Percentiles rank a stretch among this genome's conserved stretches.
Conservation (phyloP, 352 stramenopile genomes). For the Phytophthora uliginosa region DNA sequence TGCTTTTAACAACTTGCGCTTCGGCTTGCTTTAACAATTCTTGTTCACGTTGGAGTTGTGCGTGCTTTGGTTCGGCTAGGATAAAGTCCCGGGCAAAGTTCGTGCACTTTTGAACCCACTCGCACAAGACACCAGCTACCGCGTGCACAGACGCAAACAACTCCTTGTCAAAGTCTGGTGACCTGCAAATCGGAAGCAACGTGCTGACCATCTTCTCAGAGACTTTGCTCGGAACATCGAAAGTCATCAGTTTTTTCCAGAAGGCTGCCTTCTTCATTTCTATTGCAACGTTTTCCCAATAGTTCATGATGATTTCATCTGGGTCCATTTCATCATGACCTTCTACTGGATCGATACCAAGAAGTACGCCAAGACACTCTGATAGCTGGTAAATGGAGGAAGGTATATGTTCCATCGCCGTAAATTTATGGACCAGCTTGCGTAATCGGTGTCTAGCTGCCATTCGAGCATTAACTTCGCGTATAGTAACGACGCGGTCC, state of each 20-base stretch:
- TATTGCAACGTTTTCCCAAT: conserved; percentile 59
- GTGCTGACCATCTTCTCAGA: conserved; percentile 65
- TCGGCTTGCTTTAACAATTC: conserved; percentile 51
- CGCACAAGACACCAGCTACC: conserved; percentile 65
- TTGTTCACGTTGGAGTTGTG: conserved; percentile 61
- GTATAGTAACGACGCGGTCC: not conserved
- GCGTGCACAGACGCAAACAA: conserved; percentile 62
- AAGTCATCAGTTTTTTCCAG: conserved; percentile 55
- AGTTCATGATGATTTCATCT: conserved; percentile 82
- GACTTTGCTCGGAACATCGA: conserved; percentile 51
- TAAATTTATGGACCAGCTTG: conserved; percentile 51
- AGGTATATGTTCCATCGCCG: conserved; percentile 44
- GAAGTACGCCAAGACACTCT: conserved; percentile 75
- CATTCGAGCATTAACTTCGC: not conserved
- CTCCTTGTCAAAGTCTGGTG: conserved; percentile 68
- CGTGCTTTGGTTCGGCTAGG: conserved; percentile 64
- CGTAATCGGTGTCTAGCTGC: conserved; percentile 3
- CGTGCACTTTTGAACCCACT: conserved; percentile 70
- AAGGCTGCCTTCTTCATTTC: conserved; percentile 51
- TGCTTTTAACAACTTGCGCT: conserved; percentile 35
- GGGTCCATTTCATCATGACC: conserved; percentile 71
- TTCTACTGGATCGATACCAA: conserved; percentile 71
- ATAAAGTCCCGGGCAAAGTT: conserved; percentile 58
- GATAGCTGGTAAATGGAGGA: conserved; percentile 70
- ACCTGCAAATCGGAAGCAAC: conserved; percentile 66